Evolutionary conservation across 176 grass and related monocot species (phyloP).

Genomic region (Musa beccarii): DNA sequence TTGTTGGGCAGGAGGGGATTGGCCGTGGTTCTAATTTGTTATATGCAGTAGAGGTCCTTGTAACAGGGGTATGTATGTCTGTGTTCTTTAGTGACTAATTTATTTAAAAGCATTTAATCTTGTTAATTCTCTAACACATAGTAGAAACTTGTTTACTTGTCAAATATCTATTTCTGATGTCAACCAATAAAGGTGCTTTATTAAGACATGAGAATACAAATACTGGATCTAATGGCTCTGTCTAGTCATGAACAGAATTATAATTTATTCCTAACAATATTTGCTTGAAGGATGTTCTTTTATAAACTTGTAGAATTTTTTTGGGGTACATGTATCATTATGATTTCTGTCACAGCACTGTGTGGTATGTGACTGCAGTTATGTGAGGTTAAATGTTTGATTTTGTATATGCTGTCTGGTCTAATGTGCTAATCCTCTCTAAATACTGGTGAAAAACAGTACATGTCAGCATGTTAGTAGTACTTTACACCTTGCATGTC

Average conservation of each 20-base stretch:
- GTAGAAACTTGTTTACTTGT: neutral
- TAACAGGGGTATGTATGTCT: conserved; percentile 66
- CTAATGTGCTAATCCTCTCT: neutral
- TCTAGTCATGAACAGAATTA: neutral
- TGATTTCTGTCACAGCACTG: too few relatives aligned
- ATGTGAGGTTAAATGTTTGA: neutral
- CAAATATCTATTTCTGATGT: neutral
- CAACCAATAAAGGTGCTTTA: neutral
- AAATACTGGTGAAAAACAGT: too few relatives aligned
- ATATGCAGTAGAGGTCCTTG: conserved; percentile 86
- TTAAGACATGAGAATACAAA: neutral
- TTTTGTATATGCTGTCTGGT: neutral
- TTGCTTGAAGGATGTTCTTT: neutral
- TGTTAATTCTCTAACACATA: neutral
- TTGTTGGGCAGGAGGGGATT: conserved; percentile 64
- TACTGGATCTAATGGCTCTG: neutral
- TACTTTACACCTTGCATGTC: too few relatives aligned
- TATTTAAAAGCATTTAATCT: neutral
- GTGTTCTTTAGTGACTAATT: conserved; percentile 8
- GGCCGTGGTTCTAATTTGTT: conserved; percentile 89
- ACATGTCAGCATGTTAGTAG: too few relatives aligned
- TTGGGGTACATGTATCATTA: neutral
- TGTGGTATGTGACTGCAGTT: neutral
- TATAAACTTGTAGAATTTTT: neutral
- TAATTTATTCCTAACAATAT: neutral